Evolutionary conservation across 2,329 filamentous ascomycete genomes (phyloP).

Genomic region (Trichoderma polysporum): DNA sequence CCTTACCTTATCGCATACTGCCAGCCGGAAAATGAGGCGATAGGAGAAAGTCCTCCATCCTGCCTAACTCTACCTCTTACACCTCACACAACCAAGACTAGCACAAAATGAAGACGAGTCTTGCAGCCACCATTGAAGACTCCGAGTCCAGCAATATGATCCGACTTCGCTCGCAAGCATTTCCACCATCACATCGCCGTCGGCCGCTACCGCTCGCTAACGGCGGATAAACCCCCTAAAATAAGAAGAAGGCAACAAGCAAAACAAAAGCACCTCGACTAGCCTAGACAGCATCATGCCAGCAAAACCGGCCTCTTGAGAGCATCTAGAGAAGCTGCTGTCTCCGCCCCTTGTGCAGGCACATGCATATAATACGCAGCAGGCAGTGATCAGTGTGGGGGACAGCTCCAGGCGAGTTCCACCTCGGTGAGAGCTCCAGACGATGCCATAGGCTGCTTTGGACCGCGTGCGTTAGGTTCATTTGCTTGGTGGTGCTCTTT

Average conservation of each 20-base stretch:
- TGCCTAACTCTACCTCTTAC: not conserved
- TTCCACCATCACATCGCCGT: not conserved
- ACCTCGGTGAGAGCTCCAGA: slow-evolving; percentile 19
- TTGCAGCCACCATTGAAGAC: not conserved
- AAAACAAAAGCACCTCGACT: not conserved
- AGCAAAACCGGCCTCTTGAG: not conserved
- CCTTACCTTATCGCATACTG: not conserved
- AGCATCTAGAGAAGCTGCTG: not conserved
- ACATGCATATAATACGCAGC: slow-evolving; percentile 16
- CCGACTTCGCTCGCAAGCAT: not conserved
- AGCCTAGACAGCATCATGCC: not conserved
- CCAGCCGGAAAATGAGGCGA: not conserved
- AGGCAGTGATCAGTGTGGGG: slow-evolving; percentile 19
- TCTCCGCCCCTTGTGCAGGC: slow-evolving; percentile 14
- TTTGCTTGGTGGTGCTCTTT: not conserved
- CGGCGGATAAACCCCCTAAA: not conserved
- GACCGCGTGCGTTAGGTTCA: slow-evolving; percentile 11
- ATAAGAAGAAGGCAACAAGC: not conserved
- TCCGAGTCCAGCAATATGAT: not conserved
- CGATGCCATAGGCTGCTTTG: slow-evolving; percentile 15
- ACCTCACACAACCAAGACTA: not conserved
- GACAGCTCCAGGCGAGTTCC: slow-evolving; percentile 15
- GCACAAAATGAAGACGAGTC: not conserved
- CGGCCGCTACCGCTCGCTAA: not conserved
- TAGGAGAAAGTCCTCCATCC: not conserved